Percentiles rank a stretch among this genome's conserved stretches.
Conservation (phyloP, 164 flowering plant genomes). For the Dillenia turbinata region DNA sequence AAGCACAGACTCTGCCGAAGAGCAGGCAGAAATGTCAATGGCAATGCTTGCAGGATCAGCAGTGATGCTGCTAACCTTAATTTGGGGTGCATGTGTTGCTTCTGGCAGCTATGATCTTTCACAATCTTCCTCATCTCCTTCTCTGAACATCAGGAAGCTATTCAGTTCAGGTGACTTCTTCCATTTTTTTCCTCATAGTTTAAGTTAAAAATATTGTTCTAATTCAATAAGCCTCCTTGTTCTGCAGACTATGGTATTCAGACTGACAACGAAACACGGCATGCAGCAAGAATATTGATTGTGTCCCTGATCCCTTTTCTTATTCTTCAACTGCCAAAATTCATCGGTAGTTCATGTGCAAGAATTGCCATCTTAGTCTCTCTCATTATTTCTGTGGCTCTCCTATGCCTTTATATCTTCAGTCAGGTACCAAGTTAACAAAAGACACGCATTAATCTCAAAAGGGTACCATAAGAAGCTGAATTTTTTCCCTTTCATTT, state of each 20-base stretch:
- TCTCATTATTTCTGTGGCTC: conserved; percentile 19
- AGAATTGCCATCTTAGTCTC: conserved; percentile 16
- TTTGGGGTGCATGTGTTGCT: conserved; percentile 47
- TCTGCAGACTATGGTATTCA: conserved; percentile 26
- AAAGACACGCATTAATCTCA: neutral
- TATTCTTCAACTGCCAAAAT: conserved; percentile 27
- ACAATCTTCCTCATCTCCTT: no score
- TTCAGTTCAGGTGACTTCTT: no score
- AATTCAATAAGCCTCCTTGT: no score
- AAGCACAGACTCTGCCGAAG: conserved; percentile 27
- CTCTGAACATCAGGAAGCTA: no score
- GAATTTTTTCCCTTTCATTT: neutral
- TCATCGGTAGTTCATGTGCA: conserved; percentile 14
- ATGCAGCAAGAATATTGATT: conserved; percentile 30
- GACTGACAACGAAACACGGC: conserved; percentile 27
- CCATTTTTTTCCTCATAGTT: no score
- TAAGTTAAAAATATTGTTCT: no score
- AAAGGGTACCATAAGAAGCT: no score
- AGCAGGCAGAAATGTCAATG: conserved; percentile 27
- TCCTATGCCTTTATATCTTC: conserved; percentile 24
- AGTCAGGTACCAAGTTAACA: conserved; percentile 26
- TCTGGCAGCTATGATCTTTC: conserved; percentile 29
- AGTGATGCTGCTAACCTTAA: conserved; percentile 30
- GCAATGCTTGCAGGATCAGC: conserved; percentile 48
- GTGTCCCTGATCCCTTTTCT: conserved; percentile 30